Percentiles rank a stretch among this genome's conserved stretches.
These are phyloP conservation scores for Cucurbita ficifolia DNA, from an alignment of 306 rosid species.

Conservation along the genomic window DNA sequence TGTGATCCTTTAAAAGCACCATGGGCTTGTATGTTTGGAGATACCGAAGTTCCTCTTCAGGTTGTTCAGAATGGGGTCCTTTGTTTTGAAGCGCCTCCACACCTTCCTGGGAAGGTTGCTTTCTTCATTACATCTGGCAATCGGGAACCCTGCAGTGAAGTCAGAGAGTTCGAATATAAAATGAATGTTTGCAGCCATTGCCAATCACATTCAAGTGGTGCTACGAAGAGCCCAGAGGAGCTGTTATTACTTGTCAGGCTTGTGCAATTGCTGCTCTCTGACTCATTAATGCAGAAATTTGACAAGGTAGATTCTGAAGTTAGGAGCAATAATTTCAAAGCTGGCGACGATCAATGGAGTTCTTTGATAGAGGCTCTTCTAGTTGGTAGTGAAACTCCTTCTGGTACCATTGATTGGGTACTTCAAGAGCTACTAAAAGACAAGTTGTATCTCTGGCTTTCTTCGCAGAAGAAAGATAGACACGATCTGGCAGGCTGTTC, in stretches of 20 bases:
- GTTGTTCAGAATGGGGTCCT: slow-evolving; percentile 74
- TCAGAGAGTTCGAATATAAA: slow-evolving; percentile 68
- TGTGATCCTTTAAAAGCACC: slow-evolving; percentile 44
- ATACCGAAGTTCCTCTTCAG: slow-evolving; percentile 63
- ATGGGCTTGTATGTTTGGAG: slow-evolving; percentile 92
- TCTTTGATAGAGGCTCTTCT: slow-evolving; percentile 51
- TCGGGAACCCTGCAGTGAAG: slow-evolving; percentile 76
- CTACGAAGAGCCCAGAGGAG: slow-evolving; percentile 51
- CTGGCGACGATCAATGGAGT: slow-evolving; percentile 51
- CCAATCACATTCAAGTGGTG: slow-evolving; percentile 29
- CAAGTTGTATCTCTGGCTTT: slow-evolving; percentile 64
- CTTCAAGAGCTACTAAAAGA: slow-evolving; percentile 78
- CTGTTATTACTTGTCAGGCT: slow-evolving; percentile 73
- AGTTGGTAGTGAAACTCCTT: slow-evolving; percentile 53
- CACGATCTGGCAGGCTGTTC: slow-evolving; percentile 35
- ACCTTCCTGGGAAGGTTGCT: slow-evolving; percentile 56
- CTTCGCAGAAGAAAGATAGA: slow-evolving; percentile 27
- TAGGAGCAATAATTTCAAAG: slow-evolving; percentile 23
- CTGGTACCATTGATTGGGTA: slow-evolving; percentile 57
- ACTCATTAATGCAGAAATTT: slow-evolving; percentile 19
- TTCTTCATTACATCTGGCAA: slow-evolving; percentile 72
- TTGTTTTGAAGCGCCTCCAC: slow-evolving; percentile 69
- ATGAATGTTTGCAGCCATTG: slow-evolving; percentile 24
- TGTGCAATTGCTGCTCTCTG: slow-evolving; percentile 52
- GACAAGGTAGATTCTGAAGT: slow-evolving; percentile 25